Evolutionary conservation across 148 eudicot species (phyloP), one percentile per base, ranked within the genome.

Genomic region (Cornus florida): DNA sequence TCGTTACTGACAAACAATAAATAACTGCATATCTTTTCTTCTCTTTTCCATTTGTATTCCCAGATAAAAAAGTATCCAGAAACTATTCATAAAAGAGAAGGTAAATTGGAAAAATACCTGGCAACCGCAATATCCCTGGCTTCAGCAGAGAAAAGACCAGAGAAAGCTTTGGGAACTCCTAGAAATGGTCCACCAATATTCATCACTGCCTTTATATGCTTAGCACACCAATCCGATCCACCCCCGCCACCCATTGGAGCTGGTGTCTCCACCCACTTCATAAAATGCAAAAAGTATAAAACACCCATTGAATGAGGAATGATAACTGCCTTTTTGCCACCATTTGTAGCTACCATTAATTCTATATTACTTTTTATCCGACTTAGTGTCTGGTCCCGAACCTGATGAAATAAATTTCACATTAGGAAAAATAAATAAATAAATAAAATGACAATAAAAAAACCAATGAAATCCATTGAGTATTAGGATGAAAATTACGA

Each of bases 201-300:
- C 92, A 96, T 90, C 72, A 96, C 94, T 2, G 99, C 91, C 83
- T 93, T 96, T 56, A 96, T 92, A 77, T 96, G 97, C 69, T 74
- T 86, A 19, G 95, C 92, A 57, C 99, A 96, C 99, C 99, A 96
- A 78, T 90, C 88, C 12, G 92, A 82, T 62, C 99, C 99, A 59
- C 98, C 99, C 5, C 99, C 98, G 72, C 99, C 99, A 46, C 99
- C 99, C 97, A 96, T 91, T 69, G 99, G 99, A 83, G 97, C 92
- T 39, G 98, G 99, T 79, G 95, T 97, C 84, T 96, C 99, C 17
- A 93, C 99, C 99, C 99, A 96, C 83, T 96, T 96, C 98, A 96
- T 91, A 72, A 96, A 96, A 86, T 96, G 97, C 80, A 96, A 78
- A 84, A 96, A 96, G 85, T 96, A 96, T 73, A 93, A 53, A 78